phyloP scores from a whole-genome alignment of 441 rosid species.

The Adansonia madagascariensis region DNA sequence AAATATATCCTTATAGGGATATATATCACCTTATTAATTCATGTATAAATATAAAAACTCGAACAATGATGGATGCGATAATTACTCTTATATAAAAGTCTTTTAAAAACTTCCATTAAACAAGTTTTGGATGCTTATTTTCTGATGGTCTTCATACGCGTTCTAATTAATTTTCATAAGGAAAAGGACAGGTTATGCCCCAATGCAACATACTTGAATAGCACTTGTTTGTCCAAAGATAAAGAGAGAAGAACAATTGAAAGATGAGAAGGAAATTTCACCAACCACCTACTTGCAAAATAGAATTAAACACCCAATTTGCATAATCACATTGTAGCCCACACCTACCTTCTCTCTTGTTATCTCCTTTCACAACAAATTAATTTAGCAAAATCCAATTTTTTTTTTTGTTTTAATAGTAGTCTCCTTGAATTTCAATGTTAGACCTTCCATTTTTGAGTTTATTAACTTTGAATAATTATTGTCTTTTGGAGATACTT shows the following conservation, averaged over 20 bases:
- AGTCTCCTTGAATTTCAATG: neutral
- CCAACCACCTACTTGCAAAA: neutral
- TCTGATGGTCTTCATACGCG: neutral
- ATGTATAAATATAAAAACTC: too few relatives aligned
- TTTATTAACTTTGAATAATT: neutral
- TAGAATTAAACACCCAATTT: neutral
- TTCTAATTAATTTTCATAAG: too few relatives aligned
- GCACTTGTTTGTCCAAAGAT: neutral
- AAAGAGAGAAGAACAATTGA: neutral
- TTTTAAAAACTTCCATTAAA: too few relatives aligned
- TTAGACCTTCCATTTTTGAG: neutral
- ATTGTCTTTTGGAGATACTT: neutral
- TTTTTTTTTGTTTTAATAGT: neutral
- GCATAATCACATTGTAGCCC: neutral
- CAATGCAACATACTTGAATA: neutral
- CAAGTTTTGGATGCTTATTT: too few relatives aligned
- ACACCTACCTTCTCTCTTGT: neutral
- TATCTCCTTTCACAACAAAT: neutral
- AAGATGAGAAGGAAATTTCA: neutral
- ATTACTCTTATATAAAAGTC: too few relatives aligned
- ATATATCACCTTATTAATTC: too few relatives aligned
- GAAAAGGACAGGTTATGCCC: neutral
- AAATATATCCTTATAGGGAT: too few relatives aligned
- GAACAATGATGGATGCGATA: too few relatives aligned
- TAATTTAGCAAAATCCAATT: neutral